Evolutionary conservation across 2,329 filamentous ascomycete species (phyloP).

Genomic region (Tolypocladium pustulatum): DNA sequence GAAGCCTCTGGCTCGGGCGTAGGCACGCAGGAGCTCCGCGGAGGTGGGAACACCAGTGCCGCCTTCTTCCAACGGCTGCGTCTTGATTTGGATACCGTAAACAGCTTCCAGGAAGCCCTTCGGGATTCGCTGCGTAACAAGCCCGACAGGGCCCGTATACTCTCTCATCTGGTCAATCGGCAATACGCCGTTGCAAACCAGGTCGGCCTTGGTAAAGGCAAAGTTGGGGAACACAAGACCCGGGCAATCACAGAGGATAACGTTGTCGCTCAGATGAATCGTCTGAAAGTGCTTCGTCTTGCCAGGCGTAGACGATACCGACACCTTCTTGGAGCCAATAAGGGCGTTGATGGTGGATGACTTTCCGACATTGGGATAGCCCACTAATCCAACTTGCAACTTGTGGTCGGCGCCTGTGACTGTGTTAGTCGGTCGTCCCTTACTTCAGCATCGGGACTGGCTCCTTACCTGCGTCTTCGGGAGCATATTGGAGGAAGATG

Average conservation of each 20-base stretch:
- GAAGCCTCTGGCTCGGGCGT: slow-evolving; percentile 83
- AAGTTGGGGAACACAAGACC: slow-evolving; percentile 99
- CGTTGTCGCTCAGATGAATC: slow-evolving; percentile 80
- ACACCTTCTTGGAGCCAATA: slow-evolving; percentile 97
- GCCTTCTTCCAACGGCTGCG: slow-evolving; percentile 76
- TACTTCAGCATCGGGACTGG: not conserved
- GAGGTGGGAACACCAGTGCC: slow-evolving; percentile 80
- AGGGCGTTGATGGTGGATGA: slow-evolving; percentile 98
- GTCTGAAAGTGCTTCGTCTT: slow-evolving; percentile 99
- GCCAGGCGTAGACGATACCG: slow-evolving; percentile 90
- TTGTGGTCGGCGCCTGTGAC: slow-evolving; percentile 45
- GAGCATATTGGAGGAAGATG: slow-evolving; percentile 68
- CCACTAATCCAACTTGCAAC: slow-evolving; percentile 84
- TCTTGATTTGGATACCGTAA: slow-evolving; percentile 85
- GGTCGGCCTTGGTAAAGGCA: slow-evolving; percentile 87
- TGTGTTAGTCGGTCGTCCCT: not conserved
- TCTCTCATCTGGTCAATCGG: slow-evolving; percentile 96
- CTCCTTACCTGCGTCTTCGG: slow-evolving; percentile 38
- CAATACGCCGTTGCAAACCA: slow-evolving; percentile 89
- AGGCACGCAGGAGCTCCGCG: slow-evolving; percentile 74
- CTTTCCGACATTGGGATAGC: slow-evolving; percentile 98
- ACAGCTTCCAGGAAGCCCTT: slow-evolving; percentile 81
- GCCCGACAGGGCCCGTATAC: slow-evolving; percentile 73
- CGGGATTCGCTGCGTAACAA: slow-evolving; percentile 79
- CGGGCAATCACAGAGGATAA: slow-evolving; percentile 93